Conservation (phyloP, 495 filamentous ascomycete genomes). For the Poronia punctata region DNA sequence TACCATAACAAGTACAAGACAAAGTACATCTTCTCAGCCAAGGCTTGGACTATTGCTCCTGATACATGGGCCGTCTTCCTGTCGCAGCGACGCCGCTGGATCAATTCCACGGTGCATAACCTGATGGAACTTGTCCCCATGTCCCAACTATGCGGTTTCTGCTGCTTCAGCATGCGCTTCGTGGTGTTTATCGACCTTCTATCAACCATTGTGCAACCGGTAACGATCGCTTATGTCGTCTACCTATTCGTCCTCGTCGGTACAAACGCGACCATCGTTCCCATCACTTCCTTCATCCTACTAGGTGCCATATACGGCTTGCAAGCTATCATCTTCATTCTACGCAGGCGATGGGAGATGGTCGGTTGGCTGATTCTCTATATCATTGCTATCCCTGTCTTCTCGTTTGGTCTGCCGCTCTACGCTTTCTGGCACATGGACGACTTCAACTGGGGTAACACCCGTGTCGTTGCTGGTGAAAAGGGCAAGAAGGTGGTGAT, state of each 20-base stretch:
- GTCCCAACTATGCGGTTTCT: slow-evolving; percentile 95
- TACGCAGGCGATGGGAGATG: slow-evolving; percentile 97
- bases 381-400: slow-evolving; percentile 83
- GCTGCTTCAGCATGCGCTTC: slow-evolving; percentile 99
- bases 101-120: slow-evolving; percentile 99
- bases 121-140: slow-evolving; percentile 91
- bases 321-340: slow-evolving; percentile 94
- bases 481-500: slow-evolving; percentile 88
- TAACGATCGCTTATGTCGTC: slow-evolving; percentile 81
- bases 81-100: slow-evolving; percentile 97
- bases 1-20: slow-evolving; percentile 91
- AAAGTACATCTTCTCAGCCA: slow-evolving; percentile 87
- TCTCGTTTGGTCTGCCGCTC: slow-evolving; percentile 81
- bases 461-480: slow-evolving; percentile 94
- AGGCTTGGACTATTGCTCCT: slow-evolving; percentile 94
- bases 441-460: slow-evolving; percentile 98
- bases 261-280: slow-evolving; percentile 54
- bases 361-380: slow-evolving; percentile 99
- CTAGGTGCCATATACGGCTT: slow-evolving; percentile 93
- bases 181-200: slow-evolving; percentile 92
- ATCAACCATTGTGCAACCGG: slow-evolving; percentile 85
- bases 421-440: slow-evolving; percentile 99
- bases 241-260: slow-evolving; percentile 78
- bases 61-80: slow-evolving; percentile 91
- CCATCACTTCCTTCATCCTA: slow-evolving; percentile 78